Base-by-base conservation (phyloP, 2,329 filamentous ascomycete genomes). In the Fusarium papillatum region DNA sequence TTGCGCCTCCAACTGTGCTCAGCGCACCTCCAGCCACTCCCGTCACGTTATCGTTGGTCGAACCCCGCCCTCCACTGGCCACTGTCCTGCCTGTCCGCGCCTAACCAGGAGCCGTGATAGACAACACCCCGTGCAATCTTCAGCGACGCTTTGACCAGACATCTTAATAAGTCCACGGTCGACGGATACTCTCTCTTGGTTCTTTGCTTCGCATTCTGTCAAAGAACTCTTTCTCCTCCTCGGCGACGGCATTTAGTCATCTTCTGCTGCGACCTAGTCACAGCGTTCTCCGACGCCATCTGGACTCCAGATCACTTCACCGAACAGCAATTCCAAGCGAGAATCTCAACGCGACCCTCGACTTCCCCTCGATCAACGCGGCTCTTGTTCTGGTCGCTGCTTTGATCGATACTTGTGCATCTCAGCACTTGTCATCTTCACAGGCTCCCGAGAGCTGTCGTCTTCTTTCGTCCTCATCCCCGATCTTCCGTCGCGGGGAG, bases 101-200 rank as follows among this genome's bases (percentile, higher is more conserved):
- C 76, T 77, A 80, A 80, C 76, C 78, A 78, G 66, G 71, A 77
- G 69, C 69, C 63, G 76, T 79, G 73, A 78, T 75, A 78, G 76
- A 75, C 68, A 66, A 74, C 70, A 65, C 57, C 41, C 65, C 68
- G 72, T 64, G 63, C 69, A 74, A 71, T 75, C 70, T 69, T 73
- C 74, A 71, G 72, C 71, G 61, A 70, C 72, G 68, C 69, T 72
- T 71, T 69, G 57, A 67, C 74, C 68, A 75, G 57, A 73, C 68
- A 46, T 63, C 69, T 60, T 66, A 59, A 68, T 55, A 71, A 67
- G 65, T 63, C 64, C 68, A 62, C 68, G 64, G 65, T 68, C 68
- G 41, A 68, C 60, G 41, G 50, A 66, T 16, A 39, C 38, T 55
- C 59, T 60, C 38, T 55, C 59, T 60, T 66, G 50, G 17, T 43